A percentile compares a stretch with the other conserved stretches of the same genome.
These are phyloP conservation scores for Globisporangium camurandrum DNA, from an alignment of 352 stramenopile species.

Conservation along the genomic window DNA sequence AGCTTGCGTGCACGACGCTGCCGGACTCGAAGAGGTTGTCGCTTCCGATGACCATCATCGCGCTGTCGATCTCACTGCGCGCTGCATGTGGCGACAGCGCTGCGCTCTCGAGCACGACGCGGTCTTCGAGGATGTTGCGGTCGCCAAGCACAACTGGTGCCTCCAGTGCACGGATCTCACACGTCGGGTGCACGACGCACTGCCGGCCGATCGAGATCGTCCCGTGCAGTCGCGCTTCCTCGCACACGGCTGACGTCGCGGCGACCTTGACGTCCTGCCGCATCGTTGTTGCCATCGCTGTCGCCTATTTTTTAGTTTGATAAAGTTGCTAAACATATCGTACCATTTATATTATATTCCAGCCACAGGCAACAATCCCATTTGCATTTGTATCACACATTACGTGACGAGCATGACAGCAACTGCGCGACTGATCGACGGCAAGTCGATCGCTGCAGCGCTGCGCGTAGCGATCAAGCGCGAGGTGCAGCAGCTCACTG, in stretches of 20 bases:
- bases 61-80: constrained; percentile 3
- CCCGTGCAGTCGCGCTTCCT: constrained; percentile 35
- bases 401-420: neutral
- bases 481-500: constrained; percentile 47
- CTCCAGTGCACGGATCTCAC: constrained; percentile 23
- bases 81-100: neutral
- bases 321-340: too few species aligned
- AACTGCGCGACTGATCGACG: constrained; percentile 53
- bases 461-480: constrained; percentile 49
- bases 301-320: too few species aligned
- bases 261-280: constrained; percentile 18
- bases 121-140: constrained; percentile 68
- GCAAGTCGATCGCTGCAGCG: constrained; percentile 59
- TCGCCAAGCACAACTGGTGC: constrained; percentile 46
- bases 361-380: too few species aligned
- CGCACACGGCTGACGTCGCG: constrained; percentile 34
- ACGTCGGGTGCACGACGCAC: constrained; percentile 44
- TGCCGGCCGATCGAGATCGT: constrained; percentile 28
- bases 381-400: too few species aligned
- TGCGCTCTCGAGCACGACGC: constrained; percentile 28
- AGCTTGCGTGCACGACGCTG: constrained; percentile 44
- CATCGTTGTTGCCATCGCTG: neutral
- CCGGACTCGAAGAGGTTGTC: constrained; percentile 79
- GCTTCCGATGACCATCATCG: constrained; percentile 44
- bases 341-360: too few species aligned